phyloP scores from a whole-genome alignment of 805 yeast species.

The Zygotorulaspora sp. region DNA sequence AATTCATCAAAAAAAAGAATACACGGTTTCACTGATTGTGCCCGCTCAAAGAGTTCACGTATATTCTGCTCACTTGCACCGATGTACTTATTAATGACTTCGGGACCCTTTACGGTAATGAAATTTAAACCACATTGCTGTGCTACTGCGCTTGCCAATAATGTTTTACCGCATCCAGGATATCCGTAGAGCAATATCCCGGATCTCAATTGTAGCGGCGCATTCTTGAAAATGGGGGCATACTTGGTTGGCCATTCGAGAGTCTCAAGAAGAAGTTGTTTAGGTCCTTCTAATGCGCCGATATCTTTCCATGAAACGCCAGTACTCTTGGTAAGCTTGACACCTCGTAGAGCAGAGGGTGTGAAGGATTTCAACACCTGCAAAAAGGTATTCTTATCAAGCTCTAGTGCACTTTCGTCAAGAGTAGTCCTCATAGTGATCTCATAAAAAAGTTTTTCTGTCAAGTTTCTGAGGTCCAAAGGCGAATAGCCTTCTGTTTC shows the following conservation, averaged over 20 bases:
- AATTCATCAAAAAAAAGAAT: slow-evolving; percentile 91
- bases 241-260: slow-evolving; percentile 96
- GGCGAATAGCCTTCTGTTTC: slow-evolving; percentile 91
- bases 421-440: slow-evolving; percentile 5
- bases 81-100: slow-evolving; percentile 87
- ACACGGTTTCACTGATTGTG: slow-evolving; percentile 93
- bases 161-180: slow-evolving; percentile 97
- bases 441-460: slow-evolving; percentile 65
- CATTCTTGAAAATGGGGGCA: slow-evolving; percentile 87
- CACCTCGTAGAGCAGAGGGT: slow-evolving; percentile 83
- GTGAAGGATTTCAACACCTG: slow-evolving; percentile 62
- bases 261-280: slow-evolving; percentile 73
- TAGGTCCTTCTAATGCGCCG: slow-evolving; percentile 81
- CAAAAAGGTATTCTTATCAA: slow-evolving; percentile 42
- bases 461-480: slow-evolving; percentile 65
- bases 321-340: slow-evolving; percentile 65
- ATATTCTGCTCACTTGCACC: slow-evolving; percentile 97
- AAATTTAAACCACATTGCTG: slow-evolving; percentile 91
- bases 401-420: slow-evolving; percentile 1
- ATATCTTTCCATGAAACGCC: slow-evolving; percentile 75
- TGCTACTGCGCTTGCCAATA: slow-evolving; percentile 89
- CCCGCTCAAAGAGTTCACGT: slow-evolving; percentile 87
- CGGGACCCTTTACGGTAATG: slow-evolving; percentile 93
- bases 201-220: slow-evolving; percentile 82
- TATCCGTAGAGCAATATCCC: slow-evolving; percentile 90